phyloP scores from a whole-genome alignment of 1,139 yeast species.

The Candida anutae region DNA sequence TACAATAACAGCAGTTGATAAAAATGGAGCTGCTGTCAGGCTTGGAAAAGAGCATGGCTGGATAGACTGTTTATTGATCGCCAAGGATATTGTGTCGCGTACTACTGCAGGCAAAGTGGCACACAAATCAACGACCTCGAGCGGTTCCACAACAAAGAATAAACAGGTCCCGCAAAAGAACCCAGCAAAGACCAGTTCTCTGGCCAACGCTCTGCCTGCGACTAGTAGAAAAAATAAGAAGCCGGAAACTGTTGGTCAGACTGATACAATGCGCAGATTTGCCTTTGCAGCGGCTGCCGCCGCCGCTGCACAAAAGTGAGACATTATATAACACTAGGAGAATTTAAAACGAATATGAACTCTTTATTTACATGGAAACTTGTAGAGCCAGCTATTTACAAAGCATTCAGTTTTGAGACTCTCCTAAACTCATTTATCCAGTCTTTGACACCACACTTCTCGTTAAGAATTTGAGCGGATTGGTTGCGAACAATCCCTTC shows the following conservation, averaged over 20 bases:
- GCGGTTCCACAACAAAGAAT: too few relatives aligned
- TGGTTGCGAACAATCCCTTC: constrained; percentile 29
- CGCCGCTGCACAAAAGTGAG: constrained; percentile 28
- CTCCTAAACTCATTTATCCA: constrained; percentile 22
- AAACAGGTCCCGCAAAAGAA: too few relatives aligned
- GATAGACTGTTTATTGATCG: constrained; percentile 40
- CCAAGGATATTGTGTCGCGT: constrained; percentile 13
- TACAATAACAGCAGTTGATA: constrained; percentile 31
- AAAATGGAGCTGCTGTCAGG: constrained; percentile 23
- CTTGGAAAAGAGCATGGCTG: constrained; percentile 35
- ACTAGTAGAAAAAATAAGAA: too few relatives aligned
- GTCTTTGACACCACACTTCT: constrained; percentile 29
- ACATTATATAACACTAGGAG: not conserved
- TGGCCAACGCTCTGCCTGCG: too few relatives aligned
- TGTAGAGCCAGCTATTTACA: too few relatives aligned
- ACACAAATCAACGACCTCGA: too few relatives aligned
- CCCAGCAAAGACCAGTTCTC: too few relatives aligned
- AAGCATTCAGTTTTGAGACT: too few relatives aligned
- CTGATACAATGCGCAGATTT: too few relatives aligned
- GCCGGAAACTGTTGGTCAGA: too few relatives aligned
- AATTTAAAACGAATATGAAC: not conserved
- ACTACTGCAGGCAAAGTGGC: constrained; percentile 2
- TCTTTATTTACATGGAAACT: not conserved
- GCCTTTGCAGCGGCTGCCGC: constrained; percentile 44
- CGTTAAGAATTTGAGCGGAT: constrained; percentile 25